Evolutionary conservation across 1,139 yeast species (phyloP), one percentile per base, ranked within the genome.

Genomic region (Nakaseomyces sp.): DNA sequence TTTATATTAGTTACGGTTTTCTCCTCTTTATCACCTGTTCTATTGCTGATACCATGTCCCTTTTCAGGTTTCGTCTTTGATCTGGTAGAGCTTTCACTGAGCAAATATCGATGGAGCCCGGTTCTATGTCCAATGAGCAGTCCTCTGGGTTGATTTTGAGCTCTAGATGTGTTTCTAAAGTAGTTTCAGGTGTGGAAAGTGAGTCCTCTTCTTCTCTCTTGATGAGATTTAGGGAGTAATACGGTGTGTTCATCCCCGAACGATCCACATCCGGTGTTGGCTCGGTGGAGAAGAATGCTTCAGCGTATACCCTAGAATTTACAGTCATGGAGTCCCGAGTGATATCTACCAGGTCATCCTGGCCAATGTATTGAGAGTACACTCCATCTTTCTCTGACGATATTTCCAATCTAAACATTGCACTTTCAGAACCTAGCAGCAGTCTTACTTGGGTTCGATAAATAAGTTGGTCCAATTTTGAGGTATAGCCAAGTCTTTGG

Each of bases 241-340:
- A 79, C n/a, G 89, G 81, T 17, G 91, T 84, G 28, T 97, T 97
- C 8, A 35, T 6, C 12, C 10, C 10, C 3, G 17, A 8, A 4
- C 17, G 26, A 16, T 35, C 38, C n/a, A 35, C 17, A n/a, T 35
- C 26, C 64, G 91, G 98, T 2, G 99, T 93, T 33, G 98, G 97
- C 55, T 87, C 94, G 6, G 95, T 82, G 85, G 91, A 84, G 41
- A 89, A 77, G 64, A 83, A 93, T 42, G 95, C 84, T 0, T 97
- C 91, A 43, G 93, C 75, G 60, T 93, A 93, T 64, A 91, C 89
- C 61, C 87, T 89, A 81, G 95, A 91, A 55, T 76, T 76, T 50
- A 86, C 94, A 55, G 85, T 91, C 3, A 79, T 77, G 25, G 78
- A 75, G 55, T 78, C 77, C 28, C 81, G 80, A 55, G 86, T 91